Evolutionary conservation across 108 stramenopile genomes (phyloP).

Genomic region (Pseudonitzschia pungens): DNA sequence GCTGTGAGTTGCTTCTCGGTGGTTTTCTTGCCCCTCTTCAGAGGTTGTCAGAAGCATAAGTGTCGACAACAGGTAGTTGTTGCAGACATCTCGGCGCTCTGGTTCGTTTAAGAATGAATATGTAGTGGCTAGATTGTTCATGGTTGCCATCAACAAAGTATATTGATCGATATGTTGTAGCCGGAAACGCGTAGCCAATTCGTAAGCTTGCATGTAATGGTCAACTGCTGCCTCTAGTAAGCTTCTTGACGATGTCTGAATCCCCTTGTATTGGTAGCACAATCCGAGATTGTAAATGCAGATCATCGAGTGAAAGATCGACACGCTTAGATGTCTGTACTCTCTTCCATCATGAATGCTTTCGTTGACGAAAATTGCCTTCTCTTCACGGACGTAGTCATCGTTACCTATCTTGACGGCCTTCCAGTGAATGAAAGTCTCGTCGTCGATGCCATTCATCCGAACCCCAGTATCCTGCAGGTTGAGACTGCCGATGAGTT

Average conservation of each 20-base stretch:
- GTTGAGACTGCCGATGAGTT: slow-evolving; percentile 7
- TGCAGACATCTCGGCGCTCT: not conserved
- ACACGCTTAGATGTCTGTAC: slow-evolving; percentile 4
- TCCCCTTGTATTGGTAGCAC: slow-evolving; percentile 13
- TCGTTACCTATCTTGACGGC: slow-evolving; percentile 14
- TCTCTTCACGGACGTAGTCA: not conserved
- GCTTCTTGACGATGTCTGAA: slow-evolving; percentile 11
- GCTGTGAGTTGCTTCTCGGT: not conserved
- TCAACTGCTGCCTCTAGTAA: slow-evolving; percentile 15
- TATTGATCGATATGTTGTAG: slow-evolving; percentile 16
- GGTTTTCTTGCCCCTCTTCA: slow-evolving; percentile 14
- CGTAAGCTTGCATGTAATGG: slow-evolving; percentile 18
- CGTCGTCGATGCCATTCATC: slow-evolving; percentile 5
- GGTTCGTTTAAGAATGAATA: slow-evolving; percentile 9
- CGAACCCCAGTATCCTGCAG: slow-evolving; percentile 12
- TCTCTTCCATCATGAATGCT: slow-evolving; percentile 9
- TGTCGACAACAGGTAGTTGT: slow-evolving; percentile 3
- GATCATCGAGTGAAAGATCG: slow-evolving; percentile 9
- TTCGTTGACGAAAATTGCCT: not conserved
- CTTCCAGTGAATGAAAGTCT: slow-evolving; percentile 16
- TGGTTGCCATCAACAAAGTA: slow-evolving; percentile 7
- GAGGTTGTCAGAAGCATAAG: slow-evolving; percentile 12
- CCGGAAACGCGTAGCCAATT: slow-evolving; percentile 11
- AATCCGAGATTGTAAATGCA: slow-evolving; percentile 14
- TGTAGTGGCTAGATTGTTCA: slow-evolving; percentile 11